Conservation (phyloP, 345 rosid species). For the Camelina sativa region DNA sequence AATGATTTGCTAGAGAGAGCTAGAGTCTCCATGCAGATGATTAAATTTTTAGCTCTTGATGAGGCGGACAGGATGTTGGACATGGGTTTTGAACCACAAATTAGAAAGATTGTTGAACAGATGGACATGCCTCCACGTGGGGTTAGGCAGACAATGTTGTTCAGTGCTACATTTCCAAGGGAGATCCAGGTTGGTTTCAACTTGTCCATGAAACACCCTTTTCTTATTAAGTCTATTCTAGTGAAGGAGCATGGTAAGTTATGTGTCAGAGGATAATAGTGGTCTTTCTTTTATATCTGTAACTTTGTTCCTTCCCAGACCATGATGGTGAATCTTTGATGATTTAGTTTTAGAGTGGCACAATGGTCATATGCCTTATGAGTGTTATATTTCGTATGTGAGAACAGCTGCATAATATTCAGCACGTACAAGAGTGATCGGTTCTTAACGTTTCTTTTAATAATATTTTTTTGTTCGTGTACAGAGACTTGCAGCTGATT, state of each 20-base stretch:
- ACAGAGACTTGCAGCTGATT: constrained; percentile 98
- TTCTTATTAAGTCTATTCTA: background rate
- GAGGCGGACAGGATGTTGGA: constrained; percentile 99
- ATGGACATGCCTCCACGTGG: constrained; percentile 97
- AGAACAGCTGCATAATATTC: constrained; percentile 14
- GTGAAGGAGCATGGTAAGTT: background rate
- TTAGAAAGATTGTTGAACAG: constrained; percentile 93
- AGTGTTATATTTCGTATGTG: constrained; percentile 8
- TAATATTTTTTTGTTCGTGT: constrained; percentile 25
- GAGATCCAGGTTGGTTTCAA: constrained; percentile 82
- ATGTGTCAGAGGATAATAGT: background rate
- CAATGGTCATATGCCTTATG: constrained; percentile 9
- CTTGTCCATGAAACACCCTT: constrained; percentile 3
- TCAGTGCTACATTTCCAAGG: constrained; percentile 97
- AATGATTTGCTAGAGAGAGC: constrained; percentile 96
- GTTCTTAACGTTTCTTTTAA: constrained; percentile 1
- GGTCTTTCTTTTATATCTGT: background rate
- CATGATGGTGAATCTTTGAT: constrained; percentile 15
- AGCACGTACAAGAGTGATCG: constrained; percentile 19
- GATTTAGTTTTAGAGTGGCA: constrained; percentile 30
- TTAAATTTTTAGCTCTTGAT: constrained; percentile 87
- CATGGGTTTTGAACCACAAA: constrained; percentile 99
- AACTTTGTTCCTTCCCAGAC: constrained; percentile 5
- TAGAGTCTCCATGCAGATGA: constrained; percentile 91
- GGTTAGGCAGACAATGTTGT: constrained; percentile 91